A percentile compares a stretch with the other conserved stretches of the same genome.
These are phyloP conservation scores for Oidium heveae DNA, from an alignment of 2,329 filamentous ascomycete species.

Conservation along the genomic window DNA sequence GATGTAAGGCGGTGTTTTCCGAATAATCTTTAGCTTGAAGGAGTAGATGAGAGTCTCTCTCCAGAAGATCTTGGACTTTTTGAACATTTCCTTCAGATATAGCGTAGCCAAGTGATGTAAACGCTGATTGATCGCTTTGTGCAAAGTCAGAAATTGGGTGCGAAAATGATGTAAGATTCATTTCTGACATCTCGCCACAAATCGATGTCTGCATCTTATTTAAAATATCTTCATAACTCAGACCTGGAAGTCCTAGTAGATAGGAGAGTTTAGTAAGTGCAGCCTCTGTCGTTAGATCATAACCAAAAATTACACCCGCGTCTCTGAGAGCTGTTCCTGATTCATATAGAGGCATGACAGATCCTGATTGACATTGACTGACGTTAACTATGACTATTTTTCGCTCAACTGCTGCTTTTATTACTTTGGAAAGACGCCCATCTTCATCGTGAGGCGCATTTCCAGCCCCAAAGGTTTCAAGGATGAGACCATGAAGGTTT, in stretches of 20 bases:
- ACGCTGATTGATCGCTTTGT: slow-evolving; percentile 21
- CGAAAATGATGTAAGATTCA: slow-evolving; percentile 21
- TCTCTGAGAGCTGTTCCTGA: slow-evolving; percentile 33
- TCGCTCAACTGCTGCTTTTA: slow-evolving; percentile 35
- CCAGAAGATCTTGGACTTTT: slow-evolving; percentile 11
- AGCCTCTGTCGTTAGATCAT: slow-evolving; percentile 39
- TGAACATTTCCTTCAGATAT: slow-evolving; percentile 33
- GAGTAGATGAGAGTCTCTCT: slow-evolving; percentile 10
- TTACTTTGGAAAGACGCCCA: slow-evolving; percentile 29
- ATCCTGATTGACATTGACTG: slow-evolving; percentile 33
- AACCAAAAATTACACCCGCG: slow-evolving; percentile 42
- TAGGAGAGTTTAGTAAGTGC: slow-evolving; percentile 14
- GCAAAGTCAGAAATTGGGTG: slow-evolving; percentile 20
- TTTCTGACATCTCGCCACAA: slow-evolving; percentile 37
- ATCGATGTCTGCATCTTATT: slow-evolving; percentile 35
- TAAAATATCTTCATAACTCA: slow-evolving; percentile 31
- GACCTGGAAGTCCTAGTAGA: slow-evolving; percentile 31
- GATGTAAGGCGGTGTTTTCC: slow-evolving; percentile 17
- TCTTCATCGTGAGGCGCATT: slow-evolving; percentile 43
- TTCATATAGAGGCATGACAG: slow-evolving; percentile 31
- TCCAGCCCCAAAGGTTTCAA: slow-evolving; percentile 49
- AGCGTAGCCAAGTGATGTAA: slow-evolving; percentile 36
- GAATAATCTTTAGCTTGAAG: slow-evolving; percentile 16
- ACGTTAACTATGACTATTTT: slow-evolving; percentile 51
- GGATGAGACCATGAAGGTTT: slow-evolving; percentile 36